Evolutionary conservation across 2,329 filamentous ascomycete genomes (phyloP), one percentile per base, ranked within the genome.

Genomic region (Fusarium sp.): DNA sequence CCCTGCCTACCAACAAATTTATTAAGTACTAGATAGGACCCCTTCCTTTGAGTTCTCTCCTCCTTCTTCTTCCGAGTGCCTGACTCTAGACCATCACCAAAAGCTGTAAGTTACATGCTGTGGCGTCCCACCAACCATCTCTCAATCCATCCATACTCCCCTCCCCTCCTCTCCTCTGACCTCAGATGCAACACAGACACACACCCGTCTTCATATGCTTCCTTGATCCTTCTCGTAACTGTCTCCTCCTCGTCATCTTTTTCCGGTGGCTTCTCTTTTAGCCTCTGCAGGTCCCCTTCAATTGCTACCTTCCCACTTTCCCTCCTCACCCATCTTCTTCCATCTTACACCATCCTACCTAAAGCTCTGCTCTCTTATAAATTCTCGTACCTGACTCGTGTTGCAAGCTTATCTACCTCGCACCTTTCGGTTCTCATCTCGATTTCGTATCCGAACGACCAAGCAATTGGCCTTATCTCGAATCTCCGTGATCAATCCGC

Each of bases 71-170:
- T 39, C 37, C 45, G 21, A 59, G 39, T 65, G 57, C 46, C 52
- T 52, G 58, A 58, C 54, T 51, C 12, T 34, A 37, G 18, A 39
- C 16, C 16, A 52, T 51, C 48, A 42, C 23, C 23, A 42, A 57
- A 49, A 51, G 8, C 28, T 28, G 14, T 45, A 55, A 26, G 50
- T 56, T 43, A 39, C 34, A 42, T 52, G 21, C 49, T 73, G 72
- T 73, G 72, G 72, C 72, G 72, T 74, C 62, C 67, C 71, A 69
- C 65, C 71, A 70, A 67, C 58, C 37, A 37, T 54, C 43, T 62
- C 13, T 58, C 23, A 21, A 64, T 34, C 34, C 34, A 37, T 28
- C 18, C 49, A 52, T 42, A 51, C 14, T 51, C 34, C 31, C 34
- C 34, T 42, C 49, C 34, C 34, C 54, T 65, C 59, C 61, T 28